Conservation (phyloP, 2,329 filamentous ascomycete species). For the Sporothrix mexicana region DNA sequence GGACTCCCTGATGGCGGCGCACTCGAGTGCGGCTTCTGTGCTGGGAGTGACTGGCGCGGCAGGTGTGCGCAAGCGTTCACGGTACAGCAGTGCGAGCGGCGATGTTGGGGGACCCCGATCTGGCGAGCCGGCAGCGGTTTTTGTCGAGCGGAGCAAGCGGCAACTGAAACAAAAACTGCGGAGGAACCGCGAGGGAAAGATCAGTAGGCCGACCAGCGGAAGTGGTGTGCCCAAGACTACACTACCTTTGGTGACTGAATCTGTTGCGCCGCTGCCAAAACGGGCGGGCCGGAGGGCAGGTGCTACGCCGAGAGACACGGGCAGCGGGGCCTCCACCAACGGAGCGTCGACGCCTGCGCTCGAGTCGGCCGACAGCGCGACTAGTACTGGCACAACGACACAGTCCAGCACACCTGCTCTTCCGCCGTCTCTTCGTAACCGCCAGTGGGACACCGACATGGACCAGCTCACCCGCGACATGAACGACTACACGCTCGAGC, state of each 20-base stretch:
- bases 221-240: neutral
- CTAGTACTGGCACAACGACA: neutral
- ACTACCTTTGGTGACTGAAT: neutral
- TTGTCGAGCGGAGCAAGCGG: constrained; percentile 59
- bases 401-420: constrained; percentile 37
- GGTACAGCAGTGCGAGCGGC: constrained; percentile 40
- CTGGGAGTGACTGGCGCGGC: constrained; percentile 42
- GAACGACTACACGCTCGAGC: constrained; percentile 63
- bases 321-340: constrained; percentile 24
- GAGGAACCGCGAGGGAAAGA: neutral
- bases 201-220: neutral
- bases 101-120: constrained; percentile 35
- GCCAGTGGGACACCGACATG: constrained; percentile 51
- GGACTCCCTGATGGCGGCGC: constrained; percentile 32
- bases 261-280: constrained; percentile 35
- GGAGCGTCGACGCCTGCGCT: neutral
- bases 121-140: constrained; percentile 51
- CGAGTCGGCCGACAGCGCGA: neutral
- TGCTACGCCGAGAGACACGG: neutral
- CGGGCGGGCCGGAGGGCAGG: constrained; percentile 31
- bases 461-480: constrained; percentile 60
- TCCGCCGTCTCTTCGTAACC: constrained; percentile 42
- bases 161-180: neutral
- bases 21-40: constrained; percentile 44
- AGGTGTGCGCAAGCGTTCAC: constrained; percentile 48